Evolutionary conservation across 257 asterid species (phyloP).

Genomic region (Fraxinus quadrangulata): DNA sequence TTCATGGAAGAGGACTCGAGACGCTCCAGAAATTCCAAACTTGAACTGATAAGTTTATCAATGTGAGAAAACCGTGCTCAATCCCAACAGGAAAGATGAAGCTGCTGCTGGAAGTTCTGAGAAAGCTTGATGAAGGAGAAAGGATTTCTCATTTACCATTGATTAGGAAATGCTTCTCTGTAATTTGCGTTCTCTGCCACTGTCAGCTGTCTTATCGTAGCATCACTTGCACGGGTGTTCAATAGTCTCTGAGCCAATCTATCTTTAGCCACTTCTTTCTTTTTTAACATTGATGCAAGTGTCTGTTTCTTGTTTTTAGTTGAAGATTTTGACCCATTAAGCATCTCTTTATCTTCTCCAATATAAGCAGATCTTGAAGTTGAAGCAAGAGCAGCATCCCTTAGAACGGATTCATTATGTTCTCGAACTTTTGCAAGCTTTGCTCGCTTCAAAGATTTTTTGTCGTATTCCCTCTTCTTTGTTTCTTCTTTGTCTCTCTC

Average conservation of each 20-base stretch:
- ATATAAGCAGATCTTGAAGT: constrained; percentile 61
- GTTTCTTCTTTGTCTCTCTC: constrained; percentile 61
- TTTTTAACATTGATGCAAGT: constrained; percentile 81
- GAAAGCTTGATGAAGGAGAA: background rate
- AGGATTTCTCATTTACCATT: constrained; percentile 55
- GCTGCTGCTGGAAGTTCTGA: background rate
- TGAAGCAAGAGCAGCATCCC: constrained; percentile 82
- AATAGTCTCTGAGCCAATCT: constrained; percentile 69
- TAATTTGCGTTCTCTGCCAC: constrained; percentile 59
- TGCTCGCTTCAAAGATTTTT: constrained; percentile 61
- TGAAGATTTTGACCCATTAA: constrained; percentile 33
- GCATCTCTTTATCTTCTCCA: constrained; percentile 49
- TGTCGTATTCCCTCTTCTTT: constrained; percentile 52
- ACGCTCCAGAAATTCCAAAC: background rate
- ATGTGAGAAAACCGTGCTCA: background rate
- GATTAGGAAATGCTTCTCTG: constrained; percentile 86
- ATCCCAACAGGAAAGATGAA: background rate
- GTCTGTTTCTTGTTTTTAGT: constrained; percentile 53
- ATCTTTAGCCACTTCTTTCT: constrained; percentile 69
- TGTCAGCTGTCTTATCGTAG: constrained; percentile 47
- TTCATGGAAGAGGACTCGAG: background rate
- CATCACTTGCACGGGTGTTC: constrained; percentile 53
- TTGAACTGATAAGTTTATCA: background rate
- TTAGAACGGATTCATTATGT: constrained; percentile 72
- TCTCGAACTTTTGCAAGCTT: constrained; percentile 73